phyloP scores from a whole-genome alignment of 192 early-diverging fungal species.

The Backusella macrospora region DNA sequence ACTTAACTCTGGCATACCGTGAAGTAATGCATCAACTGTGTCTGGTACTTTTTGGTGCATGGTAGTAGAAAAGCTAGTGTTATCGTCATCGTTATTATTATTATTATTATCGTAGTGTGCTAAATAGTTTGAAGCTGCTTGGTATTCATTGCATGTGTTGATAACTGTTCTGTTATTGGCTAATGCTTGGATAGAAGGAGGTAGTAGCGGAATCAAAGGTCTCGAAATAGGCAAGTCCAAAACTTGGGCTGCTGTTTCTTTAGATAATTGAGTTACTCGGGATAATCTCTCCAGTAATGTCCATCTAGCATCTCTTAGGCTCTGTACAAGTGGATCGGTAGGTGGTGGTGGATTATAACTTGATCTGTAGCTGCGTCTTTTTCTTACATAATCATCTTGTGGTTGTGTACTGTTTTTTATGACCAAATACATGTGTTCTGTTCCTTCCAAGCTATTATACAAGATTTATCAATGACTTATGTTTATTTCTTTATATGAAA shows the following conservation, averaged over 20 bases:
- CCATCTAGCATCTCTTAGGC: constrained; percentile 62
- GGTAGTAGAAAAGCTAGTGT: not conserved
- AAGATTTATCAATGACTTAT: not conserved
- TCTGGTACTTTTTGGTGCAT: not conserved
- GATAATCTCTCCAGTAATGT: constrained; percentile 74
- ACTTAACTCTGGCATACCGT: constrained; percentile 9
- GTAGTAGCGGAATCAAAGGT: constrained; percentile 52
- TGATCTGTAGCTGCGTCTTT: not conserved
- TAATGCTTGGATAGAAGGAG: constrained; percentile 54
- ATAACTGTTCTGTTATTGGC: constrained; percentile 53
- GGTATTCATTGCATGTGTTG: constrained; percentile 68
- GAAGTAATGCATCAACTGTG: not conserved
- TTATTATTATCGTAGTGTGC: constrained; percentile 56
- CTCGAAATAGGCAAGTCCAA: constrained; percentile 56
- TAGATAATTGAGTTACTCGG: constrained; percentile 65
- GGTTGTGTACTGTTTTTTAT: not conserved
- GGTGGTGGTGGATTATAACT: not conserved
- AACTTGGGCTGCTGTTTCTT: constrained; percentile 58
- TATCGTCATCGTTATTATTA: not conserved
- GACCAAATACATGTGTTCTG: constrained; percentile 2
- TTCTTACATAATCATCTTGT: not conserved
- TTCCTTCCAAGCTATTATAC: not conserved
- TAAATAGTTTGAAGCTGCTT: constrained; percentile 68
- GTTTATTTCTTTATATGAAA: too few species aligned
- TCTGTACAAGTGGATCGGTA: constrained; percentile 4